Conservation (phyloP, 2,329 filamentous ascomycete species). For the Arthroderma sp. region DNA sequence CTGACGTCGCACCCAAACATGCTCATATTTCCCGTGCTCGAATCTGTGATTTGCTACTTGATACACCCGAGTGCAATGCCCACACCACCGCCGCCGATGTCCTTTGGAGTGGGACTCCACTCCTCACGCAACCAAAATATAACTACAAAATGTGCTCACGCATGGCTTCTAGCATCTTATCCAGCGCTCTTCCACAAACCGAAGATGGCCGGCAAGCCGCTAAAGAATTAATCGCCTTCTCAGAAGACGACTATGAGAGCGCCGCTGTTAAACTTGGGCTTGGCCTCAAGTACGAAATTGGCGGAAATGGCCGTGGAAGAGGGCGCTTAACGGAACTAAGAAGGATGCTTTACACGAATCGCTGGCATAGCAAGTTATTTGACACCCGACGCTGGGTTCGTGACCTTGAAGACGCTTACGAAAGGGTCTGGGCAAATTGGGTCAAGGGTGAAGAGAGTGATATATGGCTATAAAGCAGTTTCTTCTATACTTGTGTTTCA, state of each 20-base stretch:
- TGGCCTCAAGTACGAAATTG: slow-evolving; percentile 45
- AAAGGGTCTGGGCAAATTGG: slow-evolving; percentile 80
- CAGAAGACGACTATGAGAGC: slow-evolving; percentile 74
- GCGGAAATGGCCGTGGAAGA: slow-evolving; percentile 22
- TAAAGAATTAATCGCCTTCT: slow-evolving; percentile 60
- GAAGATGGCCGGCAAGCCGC: slow-evolving; percentile 55
- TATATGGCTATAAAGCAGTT: slow-evolving; percentile 54
- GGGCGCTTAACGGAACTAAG: slow-evolving; percentile 70
- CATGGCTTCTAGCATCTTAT: slow-evolving; percentile 91
- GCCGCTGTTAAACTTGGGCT: slow-evolving; percentile 56
- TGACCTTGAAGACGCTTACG: slow-evolving; percentile 80
- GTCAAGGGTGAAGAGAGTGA: slow-evolving; percentile 77
- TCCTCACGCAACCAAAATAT: slow-evolving; percentile 82
- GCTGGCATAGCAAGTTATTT: slow-evolving; percentile 80
- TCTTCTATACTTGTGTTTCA: not conserved
- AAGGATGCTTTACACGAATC: slow-evolving; percentile 65
- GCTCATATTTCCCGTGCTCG: slow-evolving; percentile 85
- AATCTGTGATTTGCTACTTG: slow-evolving; percentile 86
- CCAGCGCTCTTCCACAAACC: slow-evolving; percentile 67
- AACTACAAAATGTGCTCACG: slow-evolving; percentile 98
- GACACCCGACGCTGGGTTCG: slow-evolving; percentile 82
- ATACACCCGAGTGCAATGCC: slow-evolving; percentile 95
- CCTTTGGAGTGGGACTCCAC: slow-evolving; percentile 86
- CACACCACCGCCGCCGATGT: slow-evolving; percentile 96
- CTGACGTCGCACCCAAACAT: slow-evolving; percentile 89